Percentiles rank a stretch among this genome's conserved stretches.
phyloP scores from a whole-genome alignment of 2,329 filamentous ascomycete genomes.

The Microdochium paspali region DNA sequence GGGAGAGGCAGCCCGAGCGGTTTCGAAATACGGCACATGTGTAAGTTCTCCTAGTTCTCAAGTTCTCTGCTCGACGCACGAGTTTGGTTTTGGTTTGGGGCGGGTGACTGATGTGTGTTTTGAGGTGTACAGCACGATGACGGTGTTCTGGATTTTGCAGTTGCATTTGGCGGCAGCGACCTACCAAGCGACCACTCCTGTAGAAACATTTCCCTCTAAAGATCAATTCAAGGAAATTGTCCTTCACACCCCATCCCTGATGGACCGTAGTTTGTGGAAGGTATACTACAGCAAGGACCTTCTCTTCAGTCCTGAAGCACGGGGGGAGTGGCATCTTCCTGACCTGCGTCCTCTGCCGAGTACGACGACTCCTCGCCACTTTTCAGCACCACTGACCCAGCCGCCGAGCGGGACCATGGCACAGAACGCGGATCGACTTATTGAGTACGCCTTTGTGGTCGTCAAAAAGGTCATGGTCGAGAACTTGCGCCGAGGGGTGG shows the following conservation, averaged over 20 bases:
- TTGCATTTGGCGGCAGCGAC: slow-evolving; percentile 18
- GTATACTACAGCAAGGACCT: slow-evolving; percentile 20
- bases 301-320: slow-evolving; percentile 18
- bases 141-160: slow-evolving; percentile 23
- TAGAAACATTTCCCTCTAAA: background rate
- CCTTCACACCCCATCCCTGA: slow-evolving; percentile 13
- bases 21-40: slow-evolving; percentile 24
- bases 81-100: background rate
- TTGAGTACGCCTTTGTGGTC: slow-evolving; percentile 19
- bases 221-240: slow-evolving; percentile 14
- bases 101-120: background rate
- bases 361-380: background rate
- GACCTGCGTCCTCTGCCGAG: slow-evolving; percentile 19
- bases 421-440: slow-evolving; percentile 9
- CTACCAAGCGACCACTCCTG: slow-evolving; percentile 6
- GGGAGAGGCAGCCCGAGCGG: slow-evolving; percentile 13
- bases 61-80: background rate
- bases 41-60: slow-evolving; percentile 6
- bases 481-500: slow-evolving; percentile 9
- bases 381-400: too few species aligned
- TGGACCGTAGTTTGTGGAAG: slow-evolving; percentile 20
- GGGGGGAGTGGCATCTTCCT: slow-evolving; percentile 18
- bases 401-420: background rate
- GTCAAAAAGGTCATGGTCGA: slow-evolving; percentile 13
- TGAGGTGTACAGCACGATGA: slow-evolving; percentile 12